Conservation (phyloP, 441 rosid species). For the Adansonia rubrostipa region DNA sequence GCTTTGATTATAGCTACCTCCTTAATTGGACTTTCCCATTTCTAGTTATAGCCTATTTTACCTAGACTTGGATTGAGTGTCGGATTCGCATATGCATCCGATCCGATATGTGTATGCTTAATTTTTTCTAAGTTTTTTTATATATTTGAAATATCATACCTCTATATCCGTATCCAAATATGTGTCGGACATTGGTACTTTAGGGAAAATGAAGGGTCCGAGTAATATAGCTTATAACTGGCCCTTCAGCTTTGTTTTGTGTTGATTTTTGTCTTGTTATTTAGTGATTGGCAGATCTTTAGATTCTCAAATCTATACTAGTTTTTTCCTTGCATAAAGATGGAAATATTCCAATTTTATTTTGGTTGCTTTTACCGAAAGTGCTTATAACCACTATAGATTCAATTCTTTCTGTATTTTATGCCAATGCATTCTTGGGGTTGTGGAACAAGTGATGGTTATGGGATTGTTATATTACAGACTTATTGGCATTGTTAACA, state of each 20-base stretch:
- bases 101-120: no score
- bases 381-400: neutral
- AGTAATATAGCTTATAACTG: no score
- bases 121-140: no score
- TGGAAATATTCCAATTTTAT: neutral
- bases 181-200: no score
- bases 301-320: neutral
- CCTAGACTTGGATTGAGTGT: no score
- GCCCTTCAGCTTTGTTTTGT: neutral
- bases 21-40: neutral
- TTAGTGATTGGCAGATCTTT: neutral
- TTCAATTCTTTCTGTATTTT: neutral
- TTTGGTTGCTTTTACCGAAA: neutral
- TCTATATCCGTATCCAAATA: no score
- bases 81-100: no score
- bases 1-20: neutral
- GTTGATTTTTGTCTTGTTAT: neutral
- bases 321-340: neutral
- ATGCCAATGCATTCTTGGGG: neutral
- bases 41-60: neutral
- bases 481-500: neutral
- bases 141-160: no score
- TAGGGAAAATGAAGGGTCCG: no score
- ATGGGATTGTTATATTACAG: neutral
- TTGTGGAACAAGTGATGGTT: neutral